Evolutionary conservation across 2,329 filamentous ascomycete genomes (phyloP).

Genomic region (Aspergillus eucalypticola): DNA sequence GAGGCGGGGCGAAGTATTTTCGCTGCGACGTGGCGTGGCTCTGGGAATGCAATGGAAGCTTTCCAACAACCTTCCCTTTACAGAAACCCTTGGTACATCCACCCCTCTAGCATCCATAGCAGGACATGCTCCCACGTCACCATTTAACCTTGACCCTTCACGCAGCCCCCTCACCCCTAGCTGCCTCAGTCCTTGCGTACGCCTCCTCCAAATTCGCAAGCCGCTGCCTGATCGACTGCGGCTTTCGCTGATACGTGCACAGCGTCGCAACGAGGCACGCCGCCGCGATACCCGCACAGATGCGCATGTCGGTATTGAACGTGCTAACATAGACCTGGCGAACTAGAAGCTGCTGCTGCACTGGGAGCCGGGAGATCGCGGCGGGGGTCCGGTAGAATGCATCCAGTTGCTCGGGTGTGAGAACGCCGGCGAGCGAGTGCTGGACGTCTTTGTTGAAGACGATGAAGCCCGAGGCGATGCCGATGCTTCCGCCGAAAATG

Average conservation of each 20-base stretch:
- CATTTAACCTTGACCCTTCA: background rate
- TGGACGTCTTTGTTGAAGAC: slow-evolving; percentile 6
- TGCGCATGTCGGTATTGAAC: slow-evolving; percentile 5
- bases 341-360: background rate
- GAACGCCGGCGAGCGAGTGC: background rate
- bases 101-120: background rate
- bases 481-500: slow-evolving; percentile 10
- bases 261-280: slow-evolving; percentile 1
- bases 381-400: slow-evolving; percentile 3
- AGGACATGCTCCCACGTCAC: background rate
- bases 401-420: slow-evolving; percentile 5
- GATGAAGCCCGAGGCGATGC: slow-evolving; percentile 9
- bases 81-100: background rate
- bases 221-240: slow-evolving; percentile 8
- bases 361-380: background rate
- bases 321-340: slow-evolving; percentile 1
- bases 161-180: background rate
- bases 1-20: no score
- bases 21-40: no score
- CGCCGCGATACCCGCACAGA: slow-evolving; percentile 4
- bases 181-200: background rate
- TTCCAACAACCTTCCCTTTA: no score
- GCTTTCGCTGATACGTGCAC: slow-evolving; percentile 7
- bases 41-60: no score
- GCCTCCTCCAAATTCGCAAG: slow-evolving; percentile 5